Evolutionary conservation across 352 stramenopile species (phyloP), one percentile per base, ranked within the genome.

Genomic region (Phytophthora hybrid): DNA sequence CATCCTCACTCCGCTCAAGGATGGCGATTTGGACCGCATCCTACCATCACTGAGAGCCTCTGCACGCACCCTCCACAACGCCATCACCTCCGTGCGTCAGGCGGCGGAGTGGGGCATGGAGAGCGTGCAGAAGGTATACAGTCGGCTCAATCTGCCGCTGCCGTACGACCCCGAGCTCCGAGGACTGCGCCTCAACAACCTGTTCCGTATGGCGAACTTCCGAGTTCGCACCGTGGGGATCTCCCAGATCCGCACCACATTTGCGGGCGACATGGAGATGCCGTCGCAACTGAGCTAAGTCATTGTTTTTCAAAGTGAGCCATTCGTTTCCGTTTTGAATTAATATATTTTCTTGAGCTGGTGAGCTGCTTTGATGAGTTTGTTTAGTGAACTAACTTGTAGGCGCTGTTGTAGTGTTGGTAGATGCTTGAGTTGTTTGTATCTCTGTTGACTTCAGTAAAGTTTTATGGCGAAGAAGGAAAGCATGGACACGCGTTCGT

Each of bases 171-270:
- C 39, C 39, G 39, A 47, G 11, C 39, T 47, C 39, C 39, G 39
- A 47, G 39, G 39, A 39, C 39, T n/a, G 13, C 39, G 39, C 39
- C 39, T 47, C 39, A 47, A 47, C 39, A 47, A 47, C 14, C 39
- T 47, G 39, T 47, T 47, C 39, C 39, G 39, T 47, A 47, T 47
- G 39, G 39, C 39, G 39, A 47, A 47, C 39, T 47, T 47, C 39
- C 11, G 39, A 47, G 39, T 47, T 47, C 39, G 39, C 39, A 47
- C 39, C 39, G 39, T 47, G 39, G 39, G 39, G 13, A 47, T 47
- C 39, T 47, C 39, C 39, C 39, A 47, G 39, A 47, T 47, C 39
- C 39, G 39, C 39, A 47, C 39, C 14, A 47, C 39, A 47, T 47
- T 47, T 47, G 39, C 39, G 39, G 39, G 39, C 39, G 39, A 47